Conservation (phyloP, 2,329 filamentous ascomycete species). For the Aspergillus eucalypticola region DNA sequence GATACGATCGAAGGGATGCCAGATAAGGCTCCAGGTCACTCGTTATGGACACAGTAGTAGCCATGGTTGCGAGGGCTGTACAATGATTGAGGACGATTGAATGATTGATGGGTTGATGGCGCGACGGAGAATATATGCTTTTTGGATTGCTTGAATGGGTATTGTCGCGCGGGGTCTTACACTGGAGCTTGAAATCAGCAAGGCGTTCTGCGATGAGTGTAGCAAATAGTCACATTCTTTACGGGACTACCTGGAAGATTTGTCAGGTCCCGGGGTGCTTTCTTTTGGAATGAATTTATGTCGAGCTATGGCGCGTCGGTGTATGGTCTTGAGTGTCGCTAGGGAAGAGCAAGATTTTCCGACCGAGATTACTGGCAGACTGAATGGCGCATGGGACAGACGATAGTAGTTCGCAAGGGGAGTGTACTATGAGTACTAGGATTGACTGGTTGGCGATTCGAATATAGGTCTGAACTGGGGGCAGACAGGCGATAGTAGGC, state of each 20-base stretch:
- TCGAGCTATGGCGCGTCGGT: not conserved
- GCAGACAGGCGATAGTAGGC: not conserved
- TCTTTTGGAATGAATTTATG: not conserved
- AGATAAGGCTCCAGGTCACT: slow-evolving; percentile 33
- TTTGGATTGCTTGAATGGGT: not conserved
- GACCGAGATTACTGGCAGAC: slow-evolving; percentile 5
- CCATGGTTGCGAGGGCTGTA: slow-evolving; percentile 22
- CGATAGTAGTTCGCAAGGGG: not conserved
- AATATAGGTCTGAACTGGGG: not conserved
- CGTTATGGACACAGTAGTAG: slow-evolving; percentile 34
- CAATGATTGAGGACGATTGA: not conserved
- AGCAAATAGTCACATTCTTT: slow-evolving; percentile 17
- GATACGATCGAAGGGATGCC: slow-evolving; percentile 31
- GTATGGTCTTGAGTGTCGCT: not conserved
- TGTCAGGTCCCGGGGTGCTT: not conserved
- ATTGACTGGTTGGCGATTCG: not conserved
- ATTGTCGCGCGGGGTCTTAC: slow-evolving; percentile 15
- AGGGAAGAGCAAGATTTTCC: not conserved
- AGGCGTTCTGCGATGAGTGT: slow-evolving; percentile 15
- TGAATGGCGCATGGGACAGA: slow-evolving; percentile 9
- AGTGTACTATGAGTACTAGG: not conserved
- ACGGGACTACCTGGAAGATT: not conserved
- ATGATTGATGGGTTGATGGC: not conserved
- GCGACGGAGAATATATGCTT: not conserved
- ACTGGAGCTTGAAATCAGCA: slow-evolving; percentile 21